A percentile compares a stretch with the other conserved stretches of the same genome.
Conservation (phyloP, 768 basidiomycete species). For the Auricularia sp. region DNA sequence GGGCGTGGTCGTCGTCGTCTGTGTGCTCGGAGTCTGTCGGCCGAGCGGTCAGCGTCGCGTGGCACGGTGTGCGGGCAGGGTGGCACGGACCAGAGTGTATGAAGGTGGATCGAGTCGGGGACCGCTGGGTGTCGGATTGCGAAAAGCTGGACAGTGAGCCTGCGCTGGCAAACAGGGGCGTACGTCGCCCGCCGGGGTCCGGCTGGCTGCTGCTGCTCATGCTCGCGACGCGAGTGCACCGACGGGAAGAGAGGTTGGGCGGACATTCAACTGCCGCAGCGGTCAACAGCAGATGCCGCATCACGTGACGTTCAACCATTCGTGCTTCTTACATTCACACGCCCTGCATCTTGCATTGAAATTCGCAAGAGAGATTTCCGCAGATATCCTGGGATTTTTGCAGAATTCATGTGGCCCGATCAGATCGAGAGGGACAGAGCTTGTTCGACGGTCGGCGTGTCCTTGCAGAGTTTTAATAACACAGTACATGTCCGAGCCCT, state of each 20-base stretch:
- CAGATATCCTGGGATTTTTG: neutral
- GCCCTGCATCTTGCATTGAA: neutral
- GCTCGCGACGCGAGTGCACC: neutral
- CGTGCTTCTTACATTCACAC: neutral
- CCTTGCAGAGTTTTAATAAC: too few species aligned
- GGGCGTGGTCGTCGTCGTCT: constrained; percentile 41
- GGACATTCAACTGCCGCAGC: neutral
- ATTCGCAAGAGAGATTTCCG: too few species aligned
- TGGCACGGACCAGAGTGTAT: constrained; percentile 1
- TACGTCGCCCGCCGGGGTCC: neutral
- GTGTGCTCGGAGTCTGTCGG: constrained; percentile 30
- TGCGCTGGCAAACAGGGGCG: neutral
- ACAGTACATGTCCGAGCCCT: neutral
- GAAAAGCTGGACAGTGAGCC: neutral
- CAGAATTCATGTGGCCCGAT: neutral
- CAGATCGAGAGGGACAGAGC: neutral
- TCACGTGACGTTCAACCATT: neutral
- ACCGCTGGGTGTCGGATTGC: neutral
- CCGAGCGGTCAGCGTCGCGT: neutral
- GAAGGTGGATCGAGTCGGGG: neutral
- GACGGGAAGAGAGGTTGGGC: neutral
- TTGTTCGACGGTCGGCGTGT: neutral
- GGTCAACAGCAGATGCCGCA: neutral
- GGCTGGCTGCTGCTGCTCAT: neutral
- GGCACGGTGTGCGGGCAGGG: neutral